Percentiles rank a stretch among this genome's conserved stretches.
phyloP scores from a whole-genome alignment of 2,329 filamentous ascomycete species.

The Coniochaeta pulveracea region DNA sequence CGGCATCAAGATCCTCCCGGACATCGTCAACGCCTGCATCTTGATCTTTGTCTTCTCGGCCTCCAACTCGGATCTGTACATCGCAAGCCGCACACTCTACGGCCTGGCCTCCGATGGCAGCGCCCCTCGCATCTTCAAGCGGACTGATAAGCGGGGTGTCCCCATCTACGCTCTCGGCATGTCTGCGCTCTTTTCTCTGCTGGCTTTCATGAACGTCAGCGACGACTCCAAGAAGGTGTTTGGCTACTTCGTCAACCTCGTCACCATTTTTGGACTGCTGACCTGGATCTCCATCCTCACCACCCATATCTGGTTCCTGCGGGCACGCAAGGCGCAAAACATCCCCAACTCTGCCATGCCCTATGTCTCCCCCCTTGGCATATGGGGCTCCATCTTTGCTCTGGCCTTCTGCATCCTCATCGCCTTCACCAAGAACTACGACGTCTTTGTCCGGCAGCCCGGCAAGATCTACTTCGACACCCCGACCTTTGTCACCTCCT shows the following conservation, averaged over 20 bases:
- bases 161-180: slow-evolving; percentile 54
- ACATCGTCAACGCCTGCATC: slow-evolving; percentile 8
- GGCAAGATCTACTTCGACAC: slow-evolving; percentile 45
- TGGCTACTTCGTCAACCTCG: slow-evolving; percentile 55
- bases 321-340: slow-evolving; percentile 48
- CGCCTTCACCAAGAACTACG: slow-evolving; percentile 72
- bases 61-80: slow-evolving; percentile 9
- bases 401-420: slow-evolving; percentile 63
- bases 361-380: slow-evolving; percentile 62
- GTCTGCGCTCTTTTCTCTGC: slow-evolving; percentile 49
- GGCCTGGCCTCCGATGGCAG: slow-evolving; percentile 30
- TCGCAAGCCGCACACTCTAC: slow-evolving; percentile 10
- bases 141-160: slow-evolving; percentile 60
- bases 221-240: slow-evolving; percentile 47
- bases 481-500: slow-evolving; percentile 68
- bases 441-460: slow-evolving; percentile 46
- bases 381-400: slow-evolving; percentile 55
- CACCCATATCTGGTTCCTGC: slow-evolving; percentile 56
- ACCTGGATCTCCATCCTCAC: slow-evolving; percentile 59
- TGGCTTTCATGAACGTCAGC: slow-evolving; percentile 58
- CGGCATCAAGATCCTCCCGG: slow-evolving; percentile 33
- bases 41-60: slow-evolving; percentile 9
- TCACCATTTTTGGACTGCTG: slow-evolving; percentile 54
- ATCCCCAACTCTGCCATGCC: slow-evolving; percentile 43
- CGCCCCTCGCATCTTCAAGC: slow-evolving; percentile 60